These are phyloP conservation scores for Wallacemonas rigidus DNA, from an alignment of 208 protist species.

Conservation along the genomic window DNA sequence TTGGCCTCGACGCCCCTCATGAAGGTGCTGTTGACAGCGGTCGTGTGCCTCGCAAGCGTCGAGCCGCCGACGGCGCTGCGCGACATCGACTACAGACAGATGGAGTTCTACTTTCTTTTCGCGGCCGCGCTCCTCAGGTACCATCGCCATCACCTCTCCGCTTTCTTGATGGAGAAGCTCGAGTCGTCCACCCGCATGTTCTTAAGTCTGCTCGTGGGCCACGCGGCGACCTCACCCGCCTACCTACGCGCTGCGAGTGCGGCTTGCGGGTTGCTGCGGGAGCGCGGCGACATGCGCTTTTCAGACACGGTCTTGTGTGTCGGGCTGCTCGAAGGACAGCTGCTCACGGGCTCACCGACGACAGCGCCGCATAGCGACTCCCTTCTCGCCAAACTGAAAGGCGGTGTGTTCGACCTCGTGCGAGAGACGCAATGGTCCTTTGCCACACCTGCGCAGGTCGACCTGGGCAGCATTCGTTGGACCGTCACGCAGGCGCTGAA, in stretches of 20 bases:
- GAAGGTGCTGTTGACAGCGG: conserved; percentile 27
- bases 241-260: conserved; percentile 52
- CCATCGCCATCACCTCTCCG: conserved; percentile 39
- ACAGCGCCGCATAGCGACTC: neutral
- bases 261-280: conserved; percentile 53
- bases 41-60: conserved; percentile 20
- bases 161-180: conserved; percentile 36
- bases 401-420: conserved; percentile 45
- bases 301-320: conserved; percentile 62
- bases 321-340: conserved; percentile 62
- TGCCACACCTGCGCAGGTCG: conserved; percentile 13
- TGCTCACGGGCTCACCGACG: conserved; percentile 11
- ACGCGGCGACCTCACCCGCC: conserved; percentile 31
- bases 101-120: conserved; percentile 65
- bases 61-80: conserved; percentile 33
- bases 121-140: conserved; percentile 48
- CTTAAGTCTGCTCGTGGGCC: conserved; percentile 54
- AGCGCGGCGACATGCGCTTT: conserved; percentile 23
- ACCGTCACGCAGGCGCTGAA: conserved; percentile 60
- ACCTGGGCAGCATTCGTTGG: conserved; percentile 61
- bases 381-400: conserved; percentile 23
- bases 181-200: conserved; percentile 32
- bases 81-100: conserved; percentile 44
- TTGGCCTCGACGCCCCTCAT: conserved; percentile 19
- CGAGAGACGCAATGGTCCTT: conserved; percentile 29